Conservation (phyloP, 2,329 filamentous ascomycete species). For the Clarireedia paspali region DNA sequence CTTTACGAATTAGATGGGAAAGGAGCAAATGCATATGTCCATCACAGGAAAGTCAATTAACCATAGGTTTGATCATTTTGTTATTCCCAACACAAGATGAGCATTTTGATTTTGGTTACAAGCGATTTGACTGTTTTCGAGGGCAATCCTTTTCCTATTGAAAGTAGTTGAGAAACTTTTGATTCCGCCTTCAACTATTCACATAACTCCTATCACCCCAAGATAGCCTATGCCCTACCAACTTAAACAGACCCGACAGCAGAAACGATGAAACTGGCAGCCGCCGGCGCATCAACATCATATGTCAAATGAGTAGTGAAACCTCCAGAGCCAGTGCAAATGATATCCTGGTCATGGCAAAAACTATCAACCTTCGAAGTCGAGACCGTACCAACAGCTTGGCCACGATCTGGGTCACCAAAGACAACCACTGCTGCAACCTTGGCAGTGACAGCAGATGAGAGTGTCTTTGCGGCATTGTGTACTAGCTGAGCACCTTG, state of each 20-base stretch:
- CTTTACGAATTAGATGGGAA: no score
- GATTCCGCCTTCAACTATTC: no score
- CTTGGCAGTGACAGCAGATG: slow-evolving; percentile 21
- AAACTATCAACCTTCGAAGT: slow-evolving; percentile 9
- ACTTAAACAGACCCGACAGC: not conserved
- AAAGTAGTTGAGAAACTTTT: no score
- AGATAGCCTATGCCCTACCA: not conserved
- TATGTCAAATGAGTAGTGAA: slow-evolving; percentile 32
- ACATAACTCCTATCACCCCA: no score
- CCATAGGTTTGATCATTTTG: no score
- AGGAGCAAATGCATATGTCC: no score
- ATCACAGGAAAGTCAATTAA: no score
- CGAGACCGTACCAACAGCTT: not conserved
- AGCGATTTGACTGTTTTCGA: no score
- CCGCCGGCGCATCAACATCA: slow-evolving; percentile 29
- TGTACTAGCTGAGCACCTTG: slow-evolving; percentile 38
- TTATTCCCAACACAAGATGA: no score
- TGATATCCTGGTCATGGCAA: slow-evolving; percentile 1
- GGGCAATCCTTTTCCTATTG: no score
- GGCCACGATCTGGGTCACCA: slow-evolving; percentile 33
- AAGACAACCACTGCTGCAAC: slow-evolving; percentile 36
- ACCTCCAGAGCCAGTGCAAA: not conserved
- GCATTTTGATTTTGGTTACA: no score
- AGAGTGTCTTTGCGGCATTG: slow-evolving; percentile 30
- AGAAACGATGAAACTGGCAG: slow-evolving; percentile 30